These are phyloP conservation scores for Wakefieldia striispora DNA, from an alignment of 768 basidiomycete species.

Conservation along the genomic window DNA sequence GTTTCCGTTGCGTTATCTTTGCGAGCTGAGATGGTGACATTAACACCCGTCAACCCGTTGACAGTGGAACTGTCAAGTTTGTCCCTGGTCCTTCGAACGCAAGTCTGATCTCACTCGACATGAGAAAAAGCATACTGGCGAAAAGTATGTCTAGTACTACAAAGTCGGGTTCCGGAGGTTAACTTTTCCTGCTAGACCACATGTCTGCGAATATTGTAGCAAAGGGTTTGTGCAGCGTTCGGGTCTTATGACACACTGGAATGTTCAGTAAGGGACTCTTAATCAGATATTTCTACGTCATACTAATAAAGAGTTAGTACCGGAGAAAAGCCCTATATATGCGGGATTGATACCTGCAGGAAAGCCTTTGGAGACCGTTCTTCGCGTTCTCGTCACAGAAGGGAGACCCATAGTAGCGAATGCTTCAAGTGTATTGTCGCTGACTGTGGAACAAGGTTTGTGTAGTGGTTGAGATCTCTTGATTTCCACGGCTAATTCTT, in stretches of 20 bases:
- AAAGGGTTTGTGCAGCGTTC: conserved; percentile 59
- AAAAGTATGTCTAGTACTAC: conserved; percentile 39
- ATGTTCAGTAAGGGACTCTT: conserved; percentile 55
- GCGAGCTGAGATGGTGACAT: neutral
- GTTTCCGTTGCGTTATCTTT: neutral
- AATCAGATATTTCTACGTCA: neutral
- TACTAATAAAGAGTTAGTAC: conserved; percentile 38
- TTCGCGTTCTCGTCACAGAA: conserved; percentile 61
- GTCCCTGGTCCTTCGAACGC: conserved; percentile 50
- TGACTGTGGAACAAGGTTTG: conserved; percentile 50
- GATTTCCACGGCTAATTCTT: neutral
- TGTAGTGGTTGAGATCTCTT: neutral
- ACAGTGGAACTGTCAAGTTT: conserved; percentile 42
- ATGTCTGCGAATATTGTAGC: conserved; percentile 49
- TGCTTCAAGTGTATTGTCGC: conserved; percentile 45
- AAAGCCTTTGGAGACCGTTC: conserved; percentile 68
- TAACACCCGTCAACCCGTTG: conserved; percentile 1
- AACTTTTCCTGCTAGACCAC: conserved; percentile 39
- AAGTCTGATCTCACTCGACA: conserved; percentile 65
- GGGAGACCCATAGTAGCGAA: conserved; percentile 50
- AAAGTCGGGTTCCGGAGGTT: neutral
- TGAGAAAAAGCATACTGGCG: conserved; percentile 44
- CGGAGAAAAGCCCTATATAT: conserved; percentile 49
- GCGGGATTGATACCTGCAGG: conserved; percentile 45
- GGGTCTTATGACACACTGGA: conserved; percentile 61